A percentile compares a stretch with the other conserved stretches of the same genome.
Evolutionary conservation across 2,329 filamentous ascomycete species (phyloP).

Genomic region (Venturia oleaginea): DNA sequence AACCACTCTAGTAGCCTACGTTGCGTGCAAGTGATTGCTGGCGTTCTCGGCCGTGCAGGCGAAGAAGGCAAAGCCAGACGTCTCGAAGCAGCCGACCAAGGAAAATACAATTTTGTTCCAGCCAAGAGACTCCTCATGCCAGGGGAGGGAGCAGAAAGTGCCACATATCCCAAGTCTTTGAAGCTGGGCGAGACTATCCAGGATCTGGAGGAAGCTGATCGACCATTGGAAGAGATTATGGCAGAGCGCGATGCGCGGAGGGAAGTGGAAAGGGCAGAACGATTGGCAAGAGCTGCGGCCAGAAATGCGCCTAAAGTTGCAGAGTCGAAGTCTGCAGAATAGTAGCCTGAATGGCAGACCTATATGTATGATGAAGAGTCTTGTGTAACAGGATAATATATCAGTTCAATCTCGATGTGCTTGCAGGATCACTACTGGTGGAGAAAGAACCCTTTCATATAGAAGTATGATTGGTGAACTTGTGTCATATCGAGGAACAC

Average conservation of each 20-base stretch:
- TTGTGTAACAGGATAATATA: background rate
- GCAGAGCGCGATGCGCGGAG: background rate
- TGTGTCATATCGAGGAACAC: too few relatives aligned
- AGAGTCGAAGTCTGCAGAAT: background rate
- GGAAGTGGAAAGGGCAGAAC: background rate
- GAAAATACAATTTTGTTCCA: constrained; percentile 51
- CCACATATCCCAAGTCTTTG: background rate
- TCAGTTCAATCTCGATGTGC: background rate
- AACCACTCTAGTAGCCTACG: constrained; percentile 53
- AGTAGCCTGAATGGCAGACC: background rate
- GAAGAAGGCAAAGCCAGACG: constrained; percentile 64
- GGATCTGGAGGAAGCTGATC: constrained; percentile 26
- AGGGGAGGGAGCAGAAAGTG: constrained; percentile 4
- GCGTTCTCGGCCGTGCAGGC: constrained; percentile 76
- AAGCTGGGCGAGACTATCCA: constrained; percentile 22
- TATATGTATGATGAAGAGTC: background rate
- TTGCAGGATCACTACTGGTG: too few relatives aligned
- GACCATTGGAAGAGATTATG: constrained; percentile 22
- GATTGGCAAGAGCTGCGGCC: background rate
- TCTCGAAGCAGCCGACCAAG: constrained; percentile 51
- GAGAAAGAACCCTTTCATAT: too few relatives aligned
- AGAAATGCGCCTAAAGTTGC: background rate
- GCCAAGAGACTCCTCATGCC: constrained; percentile 19
- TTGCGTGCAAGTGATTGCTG: constrained; percentile 70
- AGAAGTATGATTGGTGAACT: too few relatives aligned